phyloP scores from a whole-genome alignment of 495 filamentous ascomycete genomes.

The Daldinia grandis region DNA sequence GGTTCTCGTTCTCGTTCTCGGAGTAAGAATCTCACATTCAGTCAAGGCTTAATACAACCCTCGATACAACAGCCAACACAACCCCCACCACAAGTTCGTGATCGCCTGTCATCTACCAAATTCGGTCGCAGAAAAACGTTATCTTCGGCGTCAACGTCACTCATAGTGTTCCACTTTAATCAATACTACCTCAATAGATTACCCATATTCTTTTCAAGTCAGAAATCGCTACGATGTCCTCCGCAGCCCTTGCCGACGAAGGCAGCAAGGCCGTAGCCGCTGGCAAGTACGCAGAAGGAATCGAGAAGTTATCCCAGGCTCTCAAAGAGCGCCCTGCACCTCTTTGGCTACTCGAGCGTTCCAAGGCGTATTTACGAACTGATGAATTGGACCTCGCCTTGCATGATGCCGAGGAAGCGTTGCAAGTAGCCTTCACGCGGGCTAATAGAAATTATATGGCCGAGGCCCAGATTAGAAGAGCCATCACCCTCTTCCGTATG shows the following conservation, averaged over 20 bases:
- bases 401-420: constrained; percentile 80
- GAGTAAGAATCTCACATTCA: too few relatives aligned
- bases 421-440: constrained; percentile 73
- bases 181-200: background rate
- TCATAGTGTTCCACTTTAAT: background rate
- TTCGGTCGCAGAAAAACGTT: background rate
- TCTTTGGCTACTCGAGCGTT: constrained; percentile 86
- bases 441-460: constrained; percentile 82
- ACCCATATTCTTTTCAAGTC: background rate
- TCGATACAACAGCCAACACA: background rate
- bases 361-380: constrained; percentile 78
- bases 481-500: constrained; percentile 74
- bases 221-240: constrained; percentile 27
- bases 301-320: constrained; percentile 79
- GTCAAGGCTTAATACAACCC: background rate
- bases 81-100: background rate
- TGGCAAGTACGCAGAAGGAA: constrained; percentile 71
- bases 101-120: background rate
- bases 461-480: constrained; percentile 81
- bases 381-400: constrained; percentile 66
- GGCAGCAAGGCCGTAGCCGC: constrained; percentile 67
- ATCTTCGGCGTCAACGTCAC: background rate
- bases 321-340: constrained; percentile 73
- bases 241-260: constrained; percentile 44
- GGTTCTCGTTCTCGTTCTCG: background rate